Conservation (phyloP, 345 rosid genomes). For the Carallia pectinifolia region DNA sequence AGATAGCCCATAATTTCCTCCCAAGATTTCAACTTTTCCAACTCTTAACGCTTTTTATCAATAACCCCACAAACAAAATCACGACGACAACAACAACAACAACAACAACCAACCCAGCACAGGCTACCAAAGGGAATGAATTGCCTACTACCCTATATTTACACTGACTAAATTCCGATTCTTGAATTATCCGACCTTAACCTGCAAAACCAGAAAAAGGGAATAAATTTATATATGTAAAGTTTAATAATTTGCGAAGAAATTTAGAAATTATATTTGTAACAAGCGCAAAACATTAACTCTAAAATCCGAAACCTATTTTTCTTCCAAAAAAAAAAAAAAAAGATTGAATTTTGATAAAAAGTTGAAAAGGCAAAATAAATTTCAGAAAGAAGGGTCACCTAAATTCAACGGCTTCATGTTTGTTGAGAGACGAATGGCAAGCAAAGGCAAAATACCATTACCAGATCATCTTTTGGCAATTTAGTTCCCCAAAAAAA, state of each 20-base stretch:
- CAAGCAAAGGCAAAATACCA: neutral
- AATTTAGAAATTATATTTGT: too few relatives aligned
- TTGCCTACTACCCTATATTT: too few relatives aligned
- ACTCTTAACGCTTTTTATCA: constrained; percentile 6
- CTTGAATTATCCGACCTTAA: constrained; percentile 15
- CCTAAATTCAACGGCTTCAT: too few relatives aligned
- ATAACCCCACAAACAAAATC: constrained; percentile 18
- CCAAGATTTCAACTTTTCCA: constrained; percentile 14
- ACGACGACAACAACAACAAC: constrained; percentile 13
- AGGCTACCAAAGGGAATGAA: too few relatives aligned
- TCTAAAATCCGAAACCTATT: too few relatives aligned
- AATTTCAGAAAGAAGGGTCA: too few relatives aligned
- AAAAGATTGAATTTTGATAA: too few relatives aligned
- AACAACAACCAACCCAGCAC: too few relatives aligned
- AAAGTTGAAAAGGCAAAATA: too few relatives aligned
- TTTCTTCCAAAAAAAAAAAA: too few relatives aligned
- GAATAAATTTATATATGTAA: neutral
- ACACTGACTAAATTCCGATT: constrained; percentile 11
- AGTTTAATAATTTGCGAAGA: neutral
- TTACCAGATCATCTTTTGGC: neutral
- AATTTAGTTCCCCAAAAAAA: neutral
- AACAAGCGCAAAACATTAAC: too few relatives aligned
- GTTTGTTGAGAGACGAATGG: too few relatives aligned
- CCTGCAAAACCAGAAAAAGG: constrained; percentile 23
- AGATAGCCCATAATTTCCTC: constrained; percentile 62